Evolutionary conservation across 2,329 filamentous ascomycete species (phyloP).

Genomic region (Lasiodiplodia sp.): DNA sequence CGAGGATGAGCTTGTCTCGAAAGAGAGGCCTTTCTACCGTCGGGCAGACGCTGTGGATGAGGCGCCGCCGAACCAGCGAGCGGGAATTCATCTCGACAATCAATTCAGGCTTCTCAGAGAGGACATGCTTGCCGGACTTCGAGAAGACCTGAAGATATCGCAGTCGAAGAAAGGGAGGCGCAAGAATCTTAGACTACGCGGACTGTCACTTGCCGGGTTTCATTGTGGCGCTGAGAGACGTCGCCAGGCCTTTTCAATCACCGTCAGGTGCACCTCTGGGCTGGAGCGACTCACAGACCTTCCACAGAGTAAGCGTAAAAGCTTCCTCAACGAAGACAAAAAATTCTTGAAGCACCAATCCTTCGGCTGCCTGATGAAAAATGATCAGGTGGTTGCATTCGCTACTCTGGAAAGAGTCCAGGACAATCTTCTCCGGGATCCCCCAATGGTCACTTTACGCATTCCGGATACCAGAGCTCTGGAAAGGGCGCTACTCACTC

Average conservation of each 20-base stretch:
- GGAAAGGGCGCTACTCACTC: constrained; percentile 54
- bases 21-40: constrained; percentile 62
- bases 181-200: constrained; percentile 47
- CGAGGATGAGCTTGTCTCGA: constrained; percentile 66
- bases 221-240: constrained; percentile 42
- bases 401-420: constrained; percentile 63
- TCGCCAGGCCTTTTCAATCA: constrained; percentile 41
- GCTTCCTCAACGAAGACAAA: constrained; percentile 55
- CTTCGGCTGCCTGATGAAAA: constrained; percentile 66
- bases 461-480: constrained; percentile 58
- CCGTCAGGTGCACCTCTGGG: constrained; percentile 52
- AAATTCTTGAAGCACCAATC: constrained; percentile 65
- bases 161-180: constrained; percentile 54
- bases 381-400: constrained; percentile 65
- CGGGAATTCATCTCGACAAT: constrained; percentile 67
- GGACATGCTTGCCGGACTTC: constrained; percentile 72
- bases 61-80: constrained; percentile 45
- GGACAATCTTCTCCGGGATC: constrained; percentile 49
- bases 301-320: constrained; percentile 46
- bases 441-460: constrained; percentile 60
- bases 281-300: constrained; percentile 53
- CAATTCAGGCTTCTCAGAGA: constrained; percentile 76
- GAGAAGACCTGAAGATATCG: constrained; percentile 65
- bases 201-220: constrained; percentile 50
- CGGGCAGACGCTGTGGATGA: constrained; percentile 60